A percentile compares a stretch with the other conserved stretches of the same genome.
Conservation (phyloP, 2,329 filamentous ascomycete genomes). For the Aspergillus vadensis region DNA sequence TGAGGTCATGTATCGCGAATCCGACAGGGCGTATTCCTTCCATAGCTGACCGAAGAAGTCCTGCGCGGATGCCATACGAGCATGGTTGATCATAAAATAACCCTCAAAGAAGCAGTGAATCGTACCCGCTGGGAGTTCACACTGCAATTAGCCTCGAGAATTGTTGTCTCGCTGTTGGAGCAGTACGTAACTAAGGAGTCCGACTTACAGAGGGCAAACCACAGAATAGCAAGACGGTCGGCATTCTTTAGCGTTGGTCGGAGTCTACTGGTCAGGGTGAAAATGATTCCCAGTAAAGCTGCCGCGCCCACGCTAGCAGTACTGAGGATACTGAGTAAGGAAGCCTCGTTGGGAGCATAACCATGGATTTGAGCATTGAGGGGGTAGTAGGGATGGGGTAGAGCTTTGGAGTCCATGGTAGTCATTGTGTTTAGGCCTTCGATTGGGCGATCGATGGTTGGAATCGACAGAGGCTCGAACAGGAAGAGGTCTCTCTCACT, state of each 20-base stretch:
- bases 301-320: constrained; percentile 61
- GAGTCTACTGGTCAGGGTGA: constrained; percentile 54
- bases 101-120: constrained; percentile 83
- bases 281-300: constrained; percentile 60
- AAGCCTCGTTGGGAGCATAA: constrained; percentile 68
- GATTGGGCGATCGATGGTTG: too few species aligned
- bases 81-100: constrained; percentile 75
- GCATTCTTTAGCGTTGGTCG: constrained; percentile 55
- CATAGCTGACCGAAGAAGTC: constrained; percentile 81
- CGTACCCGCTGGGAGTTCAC: constrained; percentile 40
- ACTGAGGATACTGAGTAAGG: constrained; percentile 60
- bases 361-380: constrained; percentile 61
- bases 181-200: neutral
- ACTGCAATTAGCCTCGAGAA: constrained; percentile 1
- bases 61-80: constrained; percentile 65
- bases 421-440: neutral
- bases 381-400: constrained; percentile 70
- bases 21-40: constrained; percentile 88
- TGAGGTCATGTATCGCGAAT: constrained; percentile 81
- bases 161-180: neutral
- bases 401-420: constrained; percentile 8
- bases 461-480: too few species aligned
- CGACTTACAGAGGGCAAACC: constrained; percentile 71
- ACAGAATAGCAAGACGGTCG: constrained; percentile 66
- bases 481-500: neutral